Base-by-base conservation (phyloP, 441 rosid species). In the Populus tomentosa region DNA sequence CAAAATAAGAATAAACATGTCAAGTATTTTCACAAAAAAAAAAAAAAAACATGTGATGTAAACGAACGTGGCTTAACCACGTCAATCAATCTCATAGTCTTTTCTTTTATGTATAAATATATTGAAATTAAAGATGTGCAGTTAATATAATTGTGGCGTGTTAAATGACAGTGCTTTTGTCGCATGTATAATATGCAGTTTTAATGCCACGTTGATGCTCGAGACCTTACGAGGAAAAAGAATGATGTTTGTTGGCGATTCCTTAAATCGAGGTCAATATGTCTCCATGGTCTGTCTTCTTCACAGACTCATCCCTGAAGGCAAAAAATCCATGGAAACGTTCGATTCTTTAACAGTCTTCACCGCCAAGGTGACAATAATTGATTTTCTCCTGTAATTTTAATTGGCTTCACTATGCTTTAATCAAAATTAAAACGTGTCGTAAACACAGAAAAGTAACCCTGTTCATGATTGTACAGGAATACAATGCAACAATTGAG, bases 181-280 rank as follows among this genome's bases (percentile, higher is more conserved):
- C 28, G 9, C 10, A 0, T 30, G 53, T 32, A 8, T 28, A 70
- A 11, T n/a, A 0, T 40, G 71, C 86, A 89, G 93, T 28, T 95
- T 95, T 68, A 90, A 95, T 76, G 96, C 94, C 14, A 88, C 94
- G 61, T 76, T 91, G 81, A 89, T 95, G 97, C 84, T 93, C 0
- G 98, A 95, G 84, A 82, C 90, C 20, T 75, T 95, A 64, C 74
- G 99, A 80, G 94, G 95, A 74, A 95, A 93, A 85, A 90, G 91
- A 78, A 91, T 95, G 97, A 88, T 95, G 96, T 95, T 80, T 69
- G 92, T 89, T 0, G 99, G 99, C 2, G 98, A 95, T 76, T 95
- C 98, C 7, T 84, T 95, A 82, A 95, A 95, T 80, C 84, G 98
- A 7, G 99, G 99, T 23, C 96, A 92, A 75, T 95, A 84, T 69